Base-by-base conservation (phyloP, 2,329 filamentous ascomycete species). In the Colletotrichum agaves region DNA sequence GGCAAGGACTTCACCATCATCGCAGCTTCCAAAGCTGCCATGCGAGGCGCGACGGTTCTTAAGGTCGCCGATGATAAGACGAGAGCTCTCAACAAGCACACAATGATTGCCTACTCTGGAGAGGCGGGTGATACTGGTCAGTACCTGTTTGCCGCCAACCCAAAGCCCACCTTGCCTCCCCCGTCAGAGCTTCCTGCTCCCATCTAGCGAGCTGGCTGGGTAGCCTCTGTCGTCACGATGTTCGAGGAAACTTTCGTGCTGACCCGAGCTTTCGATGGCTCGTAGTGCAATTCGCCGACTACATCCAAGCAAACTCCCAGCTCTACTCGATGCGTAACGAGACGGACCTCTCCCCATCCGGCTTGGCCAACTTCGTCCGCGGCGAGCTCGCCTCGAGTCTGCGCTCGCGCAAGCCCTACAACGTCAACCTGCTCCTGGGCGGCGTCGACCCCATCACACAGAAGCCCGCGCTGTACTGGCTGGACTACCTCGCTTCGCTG, bases 1-100 rank as follows among this genome's bases (percentile, higher is more conserved):
- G 97, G 96, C 85, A 97, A 97, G 87, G 97, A 99, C 88, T 99
- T 98, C 82, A 97, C 94, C 84, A 90, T 99, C 87, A 90, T 99
- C 80, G 96, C 94, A 76, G 93, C 96, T 75, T 98, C 94, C 71
- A 98, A 99, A 86, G 96, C 96, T 78, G 93, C 94, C 76, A 98
- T 98, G 94, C 91, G 96, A 84, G 96, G 96, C 76, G 93, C 94
- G 71, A 98, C 95, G 68, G 92, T 99, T 80, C 90, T 99, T 78
- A 99, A 99, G 83, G 89, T 93, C 66, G 88, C 90, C 73, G 97
- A 99, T 82, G 95, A 99, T 88, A 99, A 99, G 89, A 99, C 96
- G 72, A 89, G 93, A 79, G 83, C 88, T 73, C 85, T 99, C 74
- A 99, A 97, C 87, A 91, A 96, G 83, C 90, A 97, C 82, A 98